These are phyloP conservation scores for Pseudogymnoascus sp. DNA, from an alignment of 2,329 filamentous ascomycete genomes.

Conservation along the genomic window DNA sequence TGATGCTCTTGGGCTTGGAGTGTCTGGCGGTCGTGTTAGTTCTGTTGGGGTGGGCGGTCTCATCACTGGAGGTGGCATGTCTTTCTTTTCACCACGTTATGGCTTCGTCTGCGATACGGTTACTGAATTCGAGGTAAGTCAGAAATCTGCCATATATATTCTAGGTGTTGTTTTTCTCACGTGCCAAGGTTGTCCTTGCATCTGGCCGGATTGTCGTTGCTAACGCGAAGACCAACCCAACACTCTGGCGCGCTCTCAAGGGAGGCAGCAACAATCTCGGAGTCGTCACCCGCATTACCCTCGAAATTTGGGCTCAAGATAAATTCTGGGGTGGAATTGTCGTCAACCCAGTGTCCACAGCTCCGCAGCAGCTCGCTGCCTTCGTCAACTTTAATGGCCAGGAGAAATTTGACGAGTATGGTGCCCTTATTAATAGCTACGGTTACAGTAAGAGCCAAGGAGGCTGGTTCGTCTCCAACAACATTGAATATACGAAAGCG, in stretches of 20 bases:
- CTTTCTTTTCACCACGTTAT: conserved; percentile 13
- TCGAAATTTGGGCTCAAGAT: conserved; percentile 20
- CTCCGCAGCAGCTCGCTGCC: conserved; percentile 2
- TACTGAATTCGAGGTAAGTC: neutral
- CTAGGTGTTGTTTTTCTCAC: neutral
- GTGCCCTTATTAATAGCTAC: conserved; percentile 10
- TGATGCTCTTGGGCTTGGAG: conserved; percentile 24
- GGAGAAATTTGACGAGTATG: conserved; percentile 3
- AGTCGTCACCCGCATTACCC: conserved; percentile 37
- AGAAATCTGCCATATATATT: neutral
- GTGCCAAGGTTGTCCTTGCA: conserved; percentile 12
- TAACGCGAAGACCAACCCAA: conserved; percentile 22
- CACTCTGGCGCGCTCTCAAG: conserved; percentile 43
- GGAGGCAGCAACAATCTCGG: conserved; percentile 50
- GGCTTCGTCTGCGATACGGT: conserved; percentile 9
- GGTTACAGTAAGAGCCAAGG: neutral
- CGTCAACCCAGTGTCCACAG: conserved; percentile 1
- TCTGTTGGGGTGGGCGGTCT: conserved; percentile 33
- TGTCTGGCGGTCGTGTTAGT: conserved; percentile 30
- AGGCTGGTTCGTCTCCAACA: conserved; percentile 3
- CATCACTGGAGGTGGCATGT: conserved; percentile 26
- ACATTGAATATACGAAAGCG: conserved; percentile 11
- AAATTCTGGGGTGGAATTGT: conserved; percentile 12
- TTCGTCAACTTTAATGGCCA: conserved; percentile 5
- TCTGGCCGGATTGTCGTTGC: neutral